Base-by-base conservation (phyloP, 2,329 filamentous ascomycete species). In the Scleromitrula shiraiana region DNA sequence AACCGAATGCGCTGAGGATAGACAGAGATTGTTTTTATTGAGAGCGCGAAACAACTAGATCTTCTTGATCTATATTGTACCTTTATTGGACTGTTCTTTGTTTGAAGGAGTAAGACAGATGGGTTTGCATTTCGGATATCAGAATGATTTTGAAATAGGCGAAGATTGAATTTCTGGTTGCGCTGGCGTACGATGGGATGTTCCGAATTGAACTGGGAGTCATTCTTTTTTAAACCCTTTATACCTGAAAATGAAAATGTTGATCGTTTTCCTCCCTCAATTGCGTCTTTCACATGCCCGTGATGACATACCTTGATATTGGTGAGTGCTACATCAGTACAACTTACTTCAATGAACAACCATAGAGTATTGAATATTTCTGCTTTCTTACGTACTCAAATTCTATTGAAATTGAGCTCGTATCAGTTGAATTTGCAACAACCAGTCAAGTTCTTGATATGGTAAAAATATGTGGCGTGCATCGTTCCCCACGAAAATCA, bases 1-100 rank as follows among this genome's bases (percentile, higher is more conserved):
- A 6, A 42, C 29, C 3, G 45, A 42, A 8, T 27, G 22, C 22
- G 45, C 45, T 6, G 45, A 48, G 20, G 45, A 48, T 4, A 42
- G 45, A 36, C 45, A 48, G 20, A 23, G 45, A 17, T 19, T 48
- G 7, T 48, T 48, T 10, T 35, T 48, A 14, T 42, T 48, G 38
- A 35, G 45, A 23, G 45, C 45, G 24, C 19, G 45, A 12, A 38
- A 48, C 5, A 48, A 42, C 15, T 48, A 48, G 37, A 42, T 14
- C n/a, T n/a, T n/a, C n/a, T 20, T n/a, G 10, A 5, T 2, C 8
- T 24, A n/a, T 38, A 12, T 38, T 14, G n/a, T n/a, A 20, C 7
- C 4, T 37, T 9, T 37, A 8, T 12, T 12, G 19, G 26, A 12
- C 26, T 10, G 8, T 12, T 10, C 10, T 22, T 20, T 37, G 17